These are phyloP conservation scores for Lipomyces mesembrius DNA, from an alignment of 805 yeast species.

Conservation along the genomic window DNA sequence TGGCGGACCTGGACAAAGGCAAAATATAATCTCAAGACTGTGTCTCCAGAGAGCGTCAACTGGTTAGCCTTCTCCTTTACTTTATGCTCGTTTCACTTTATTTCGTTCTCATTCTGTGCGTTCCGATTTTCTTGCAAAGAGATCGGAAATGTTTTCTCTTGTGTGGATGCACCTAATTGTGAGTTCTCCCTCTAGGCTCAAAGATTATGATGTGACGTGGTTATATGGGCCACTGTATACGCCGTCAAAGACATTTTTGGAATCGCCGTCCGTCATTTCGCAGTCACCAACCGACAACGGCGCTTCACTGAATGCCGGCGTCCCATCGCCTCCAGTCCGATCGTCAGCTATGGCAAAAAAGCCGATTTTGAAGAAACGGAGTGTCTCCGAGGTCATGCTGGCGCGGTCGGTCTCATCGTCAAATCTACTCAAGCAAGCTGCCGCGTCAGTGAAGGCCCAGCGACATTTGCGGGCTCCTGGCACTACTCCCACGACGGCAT, in stretches of 20 bases:
- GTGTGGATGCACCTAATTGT: neutral
- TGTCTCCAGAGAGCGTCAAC: constrained; percentile 87
- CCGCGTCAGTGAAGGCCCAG: constrained; percentile 33
- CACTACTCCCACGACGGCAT: constrained; percentile 31
- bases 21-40: constrained; percentile 66
- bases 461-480: constrained; percentile 36
- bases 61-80: constrained; percentile 55
- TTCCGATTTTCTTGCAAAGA: neutral
- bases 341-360: constrained; percentile 52
- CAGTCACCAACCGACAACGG: constrained; percentile 11
- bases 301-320: constrained; percentile 10
- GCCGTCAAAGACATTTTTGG: constrained; percentile 22
- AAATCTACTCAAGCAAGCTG: constrained; percentile 36
- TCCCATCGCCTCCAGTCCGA: constrained; percentile 30
- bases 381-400: constrained; percentile 80
- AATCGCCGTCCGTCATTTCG: constrained; percentile 5
- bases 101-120: neutral
- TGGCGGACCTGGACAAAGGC: constrained; percentile 97
- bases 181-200: constrained; percentile 50
- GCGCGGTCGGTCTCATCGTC: constrained; percentile 38
- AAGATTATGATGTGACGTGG: constrained; percentile 98
- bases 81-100: neutral
- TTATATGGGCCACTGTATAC: constrained; percentile 80
- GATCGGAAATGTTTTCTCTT: neutral
- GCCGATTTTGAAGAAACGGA: constrained; percentile 86